Conservation (phyloP, 371 early-diverging fungal species). For the Basidiobolus meristosporus region DNA sequence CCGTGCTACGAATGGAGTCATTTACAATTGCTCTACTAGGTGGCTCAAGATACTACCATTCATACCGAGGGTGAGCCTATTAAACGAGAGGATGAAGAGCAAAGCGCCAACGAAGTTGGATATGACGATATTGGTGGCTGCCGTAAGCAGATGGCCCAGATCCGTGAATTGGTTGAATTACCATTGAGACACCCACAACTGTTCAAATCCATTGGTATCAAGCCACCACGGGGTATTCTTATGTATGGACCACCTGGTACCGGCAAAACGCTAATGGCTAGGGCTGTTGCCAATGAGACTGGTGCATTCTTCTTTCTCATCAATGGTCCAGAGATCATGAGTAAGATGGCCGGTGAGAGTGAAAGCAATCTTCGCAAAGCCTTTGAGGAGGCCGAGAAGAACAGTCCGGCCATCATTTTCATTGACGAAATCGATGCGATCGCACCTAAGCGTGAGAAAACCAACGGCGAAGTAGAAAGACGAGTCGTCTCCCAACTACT, state of each 20-base stretch:
- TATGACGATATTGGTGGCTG: slow-evolving; percentile 99
- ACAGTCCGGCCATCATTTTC: slow-evolving; percentile 95
- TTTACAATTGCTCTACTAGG: no score
- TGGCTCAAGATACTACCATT: slow-evolving; percentile 92
- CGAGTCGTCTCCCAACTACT: slow-evolving; percentile 98
- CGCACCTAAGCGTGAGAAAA: slow-evolving; percentile 99
- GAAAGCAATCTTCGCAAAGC: slow-evolving; percentile 97
- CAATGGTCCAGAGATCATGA: slow-evolving; percentile 99
- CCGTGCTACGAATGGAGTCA: no score
- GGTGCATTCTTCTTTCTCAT: slow-evolving; percentile 89
- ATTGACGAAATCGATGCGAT: slow-evolving; percentile 97
- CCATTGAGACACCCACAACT: slow-evolving; percentile 96
- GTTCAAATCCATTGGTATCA: slow-evolving; percentile 97
- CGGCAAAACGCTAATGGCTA: slow-evolving; percentile 68
- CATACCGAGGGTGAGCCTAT: slow-evolving; percentile 95
- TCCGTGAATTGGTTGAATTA: slow-evolving; percentile 97
- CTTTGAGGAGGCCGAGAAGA: slow-evolving; percentile 98
- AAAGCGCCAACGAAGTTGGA: slow-evolving; percentile 85
- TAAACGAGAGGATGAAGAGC: slow-evolving; percentile 96
- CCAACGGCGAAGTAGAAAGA: slow-evolving; percentile 98
- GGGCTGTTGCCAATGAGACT: slow-evolving; percentile 55
- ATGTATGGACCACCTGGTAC: slow-evolving; percentile 99
- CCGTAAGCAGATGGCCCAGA: slow-evolving; percentile 98
- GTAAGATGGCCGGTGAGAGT: slow-evolving; percentile 98
- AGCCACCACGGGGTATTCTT: no score